These are phyloP conservation scores for Claviceps paspali DNA, from an alignment of 2,329 filamentous ascomycete genomes.

Conservation along the genomic window DNA sequence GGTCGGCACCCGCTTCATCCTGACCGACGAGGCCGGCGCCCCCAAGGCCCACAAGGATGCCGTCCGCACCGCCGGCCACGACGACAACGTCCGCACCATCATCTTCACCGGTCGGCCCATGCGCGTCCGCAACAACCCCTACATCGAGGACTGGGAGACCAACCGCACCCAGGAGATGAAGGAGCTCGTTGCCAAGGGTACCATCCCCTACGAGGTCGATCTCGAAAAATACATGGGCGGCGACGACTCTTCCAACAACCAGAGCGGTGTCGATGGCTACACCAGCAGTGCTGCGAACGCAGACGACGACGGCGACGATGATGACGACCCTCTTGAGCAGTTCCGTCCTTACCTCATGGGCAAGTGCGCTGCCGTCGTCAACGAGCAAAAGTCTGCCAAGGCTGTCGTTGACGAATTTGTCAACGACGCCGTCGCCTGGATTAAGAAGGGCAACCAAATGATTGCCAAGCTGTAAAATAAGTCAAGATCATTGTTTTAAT, in stretches of 20 bases:
- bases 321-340: constrained; percentile 83
- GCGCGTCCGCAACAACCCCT: constrained; percentile 82
- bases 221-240: constrained; percentile 62
- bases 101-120: constrained; percentile 97
- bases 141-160: constrained; percentile 92
- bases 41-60: constrained; percentile 91
- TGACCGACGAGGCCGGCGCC: constrained; percentile 86
- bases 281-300: constrained; percentile 44
- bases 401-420: constrained; percentile 91
- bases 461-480: constrained; percentile 61
- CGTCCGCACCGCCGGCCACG: constrained; percentile 77
- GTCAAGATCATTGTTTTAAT: too few relatives aligned
- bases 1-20: constrained; percentile 92
- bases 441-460: constrained; percentile 54
- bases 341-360: constrained; percentile 90
- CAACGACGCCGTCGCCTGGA: constrained; percentile 55
- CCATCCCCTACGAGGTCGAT: constrained; percentile 88
- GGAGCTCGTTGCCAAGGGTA: constrained; percentile 73
- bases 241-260: constrained; percentile 38
- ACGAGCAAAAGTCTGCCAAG: constrained; percentile 84
- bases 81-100: constrained; percentile 92
- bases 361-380: constrained; percentile 85
- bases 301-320: constrained; percentile 43
- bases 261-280: constrained; percentile 40
- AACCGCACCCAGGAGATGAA: constrained; percentile 85